Evolutionary conservation across 164 flowering plant genomes (phyloP), one percentile per base, ranked within the genome.

Genomic region (Akebia trifoliata): DNA sequence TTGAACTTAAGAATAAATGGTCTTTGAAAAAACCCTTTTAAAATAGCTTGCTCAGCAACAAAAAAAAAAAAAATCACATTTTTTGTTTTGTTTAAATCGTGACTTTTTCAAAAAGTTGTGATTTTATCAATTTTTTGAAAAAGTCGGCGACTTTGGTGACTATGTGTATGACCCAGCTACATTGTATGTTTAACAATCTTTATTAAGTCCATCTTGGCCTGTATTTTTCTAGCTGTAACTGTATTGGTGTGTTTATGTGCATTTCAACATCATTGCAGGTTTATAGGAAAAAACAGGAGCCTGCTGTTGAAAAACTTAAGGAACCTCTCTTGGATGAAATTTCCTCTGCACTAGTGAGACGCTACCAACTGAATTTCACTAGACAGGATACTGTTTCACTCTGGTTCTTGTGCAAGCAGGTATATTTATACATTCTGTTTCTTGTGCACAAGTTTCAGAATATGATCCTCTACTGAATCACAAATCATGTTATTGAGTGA

Each of bases 341-440:
- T 43, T 64, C 85, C 4, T 50, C 76, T 60, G 71, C 81, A 45
- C 50, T 91, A 57, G 59, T 38, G 17, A 56, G 9, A 32, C 88
- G 85, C 20, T 85, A 81, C 69, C 77, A 68, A 45, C 68, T 91
- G 55, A 86, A 85, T 65, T 83, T 91, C 59, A 83, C 87, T 8
- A 66, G 71, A 64, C 77, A 81, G 57, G 89, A 83, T 70, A 65
- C 66, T 36, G 67, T 89, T 43, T 78, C 87, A 53, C 85, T 91
- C 36, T 91, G 98, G 98, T 86, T 86, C 72, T 64, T 91, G 4
- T 91, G 98, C 76, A 91, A 88, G 69, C 95, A 91, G 95, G 98
- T 82, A 34, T 42, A 25, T 54, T 38, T n/a, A 24, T 20, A 48
- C 62, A 12, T n/a, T 15, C 12, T 36, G 9, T 49, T 49, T 59